phyloP scores from a whole-genome alignment of 2,329 filamentous ascomycete species.

The Cercospora sp. region DNA sequence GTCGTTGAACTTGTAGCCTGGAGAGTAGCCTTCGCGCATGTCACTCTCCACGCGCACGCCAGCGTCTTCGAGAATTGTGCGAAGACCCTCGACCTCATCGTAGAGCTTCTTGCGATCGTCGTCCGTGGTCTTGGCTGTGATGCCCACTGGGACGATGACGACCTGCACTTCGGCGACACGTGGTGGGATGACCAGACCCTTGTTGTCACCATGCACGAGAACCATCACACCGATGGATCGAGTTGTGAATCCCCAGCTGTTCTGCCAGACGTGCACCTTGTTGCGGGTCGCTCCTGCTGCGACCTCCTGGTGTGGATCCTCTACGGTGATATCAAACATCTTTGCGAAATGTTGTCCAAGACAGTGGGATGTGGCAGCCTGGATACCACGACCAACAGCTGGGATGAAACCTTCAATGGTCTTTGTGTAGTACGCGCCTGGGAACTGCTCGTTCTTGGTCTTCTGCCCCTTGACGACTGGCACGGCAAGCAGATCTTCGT shows the following conservation, averaged over 20 bases:
- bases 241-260: constrained; percentile 97
- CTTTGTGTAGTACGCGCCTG: constrained; percentile 92
- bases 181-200: constrained; percentile 89
- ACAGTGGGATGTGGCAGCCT: constrained; percentile 91
- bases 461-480: constrained; percentile 92
- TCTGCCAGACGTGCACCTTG: constrained; percentile 91
- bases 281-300: constrained; percentile 69
- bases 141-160: constrained; percentile 86
- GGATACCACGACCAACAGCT: constrained; percentile 91
- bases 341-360: constrained; percentile 98
- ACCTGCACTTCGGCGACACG: constrained; percentile 83
- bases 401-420: constrained; percentile 97
- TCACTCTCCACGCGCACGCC: constrained; percentile 80
- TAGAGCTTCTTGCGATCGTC: constrained; percentile 77
- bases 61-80: constrained; percentile 66
- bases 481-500: constrained; percentile 89
- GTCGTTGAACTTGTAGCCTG: constrained; percentile 98
- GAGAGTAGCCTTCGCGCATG: constrained; percentile 83
- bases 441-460: constrained; percentile 98
- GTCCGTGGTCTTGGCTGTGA: constrained; percentile 81
- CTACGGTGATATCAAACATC: constrained; percentile 98
- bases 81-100: constrained; percentile 71
- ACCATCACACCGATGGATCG: constrained; percentile 98
- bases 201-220: constrained; percentile 95
- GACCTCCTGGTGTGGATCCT: constrained; percentile 72